phyloP scores from a whole-genome alignment of 495 filamentous ascomycete species.

The Penicillium antarcticum region DNA sequence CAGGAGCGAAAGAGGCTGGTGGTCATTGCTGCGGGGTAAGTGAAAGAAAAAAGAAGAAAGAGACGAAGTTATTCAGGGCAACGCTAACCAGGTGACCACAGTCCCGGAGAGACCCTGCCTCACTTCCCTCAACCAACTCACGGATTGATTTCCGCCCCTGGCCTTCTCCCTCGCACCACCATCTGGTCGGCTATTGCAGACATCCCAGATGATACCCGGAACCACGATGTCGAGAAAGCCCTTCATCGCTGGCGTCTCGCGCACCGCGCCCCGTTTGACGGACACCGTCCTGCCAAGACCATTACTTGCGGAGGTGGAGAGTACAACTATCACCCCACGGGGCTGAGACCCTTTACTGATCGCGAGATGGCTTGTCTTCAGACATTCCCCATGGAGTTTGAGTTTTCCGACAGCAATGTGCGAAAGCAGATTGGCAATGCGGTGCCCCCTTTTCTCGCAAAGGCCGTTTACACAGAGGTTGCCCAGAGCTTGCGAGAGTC shows the following conservation, averaged over 20 bases:
- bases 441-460: constrained; percentile 65
- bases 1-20: constrained; percentile 63
- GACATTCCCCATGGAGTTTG: constrained; percentile 65
- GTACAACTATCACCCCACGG: constrained; percentile 66
- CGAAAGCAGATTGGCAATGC: constrained; percentile 85
- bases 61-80: neutral
- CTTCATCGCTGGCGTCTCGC: constrained; percentile 14
- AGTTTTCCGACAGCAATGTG: constrained; percentile 47
- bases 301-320: constrained; percentile 71
- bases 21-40: constrained; percentile 75
- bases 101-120: constrained; percentile 73
- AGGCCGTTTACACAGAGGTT: constrained; percentile 57
- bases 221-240: constrained; percentile 44
- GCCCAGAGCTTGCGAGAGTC: constrained; percentile 51
- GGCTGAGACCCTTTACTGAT: constrained; percentile 61
- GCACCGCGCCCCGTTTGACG: constrained; percentile 32
- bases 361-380: constrained; percentile 76
- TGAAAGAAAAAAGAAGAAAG: neutral
- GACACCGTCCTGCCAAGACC: constrained; percentile 50
- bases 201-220: constrained; percentile 35
- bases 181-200: constrained; percentile 45
- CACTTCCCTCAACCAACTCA: constrained; percentile 68
- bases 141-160: constrained; percentile 11
- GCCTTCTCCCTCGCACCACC: constrained; percentile 32
- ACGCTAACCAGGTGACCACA: constrained; percentile 28